phyloP scores from a whole-genome alignment of 2,329 filamentous ascomycete species.

The Bipolaris victoriae region DNA sequence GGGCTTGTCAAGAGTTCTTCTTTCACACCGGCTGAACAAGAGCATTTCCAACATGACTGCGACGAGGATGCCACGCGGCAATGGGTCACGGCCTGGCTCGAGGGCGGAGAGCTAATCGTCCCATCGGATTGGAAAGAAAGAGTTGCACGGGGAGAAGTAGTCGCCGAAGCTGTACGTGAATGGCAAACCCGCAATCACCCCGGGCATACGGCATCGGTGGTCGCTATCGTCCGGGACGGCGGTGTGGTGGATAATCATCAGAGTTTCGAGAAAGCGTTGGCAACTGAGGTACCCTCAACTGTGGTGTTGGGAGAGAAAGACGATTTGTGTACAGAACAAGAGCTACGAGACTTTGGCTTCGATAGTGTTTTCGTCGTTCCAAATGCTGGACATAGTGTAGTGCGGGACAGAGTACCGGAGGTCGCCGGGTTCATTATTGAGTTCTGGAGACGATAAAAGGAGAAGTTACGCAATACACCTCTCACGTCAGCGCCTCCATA shows the following conservation, averaged over 20 bases:
- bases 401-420: conserved; percentile 47
- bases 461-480: conserved; percentile 58
- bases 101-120: conserved; percentile 53
- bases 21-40: conserved; percentile 37
- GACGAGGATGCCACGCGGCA: conserved; percentile 43
- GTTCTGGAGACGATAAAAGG: conserved; percentile 34
- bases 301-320: conserved; percentile 50
- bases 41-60: conserved; percentile 28
- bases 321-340: conserved; percentile 40
- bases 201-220: conserved; percentile 56
- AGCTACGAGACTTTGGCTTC: conserved; percentile 46
- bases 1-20: conserved; percentile 47
- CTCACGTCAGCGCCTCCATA: conserved; percentile 46
- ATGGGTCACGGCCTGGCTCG: conserved; percentile 52
- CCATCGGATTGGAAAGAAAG: conserved; percentile 55
- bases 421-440: conserved; percentile 43
- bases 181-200: conserved; percentile 58
- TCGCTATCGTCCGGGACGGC: conserved; percentile 56
- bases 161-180: conserved; percentile 55
- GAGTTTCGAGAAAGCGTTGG: conserved; percentile 38
- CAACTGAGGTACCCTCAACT: conserved; percentile 32
- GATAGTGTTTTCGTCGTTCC: conserved; percentile 47
- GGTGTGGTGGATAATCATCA: conserved; percentile 51
- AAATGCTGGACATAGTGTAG: conserved; percentile 51
- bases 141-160: conserved; percentile 52